phyloP scores from a whole-genome alignment of 176 grass and related monocot species.

The Hyparrhenia diplandra region DNA sequence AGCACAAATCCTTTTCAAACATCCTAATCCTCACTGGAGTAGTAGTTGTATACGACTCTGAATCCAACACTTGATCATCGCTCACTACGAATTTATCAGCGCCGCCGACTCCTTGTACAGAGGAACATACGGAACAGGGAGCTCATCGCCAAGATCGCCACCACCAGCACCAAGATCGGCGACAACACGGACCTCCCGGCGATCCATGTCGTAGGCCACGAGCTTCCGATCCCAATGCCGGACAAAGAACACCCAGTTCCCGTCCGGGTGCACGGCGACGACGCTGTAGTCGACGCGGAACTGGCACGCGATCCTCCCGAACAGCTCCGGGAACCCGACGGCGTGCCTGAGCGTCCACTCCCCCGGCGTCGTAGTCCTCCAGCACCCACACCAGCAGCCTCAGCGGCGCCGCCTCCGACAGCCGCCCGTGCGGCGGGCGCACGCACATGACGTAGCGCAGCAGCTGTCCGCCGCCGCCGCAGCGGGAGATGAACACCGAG shows the following conservation, averaged over 20 bases:
- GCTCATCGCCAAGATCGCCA: not conserved
- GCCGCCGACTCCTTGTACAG: not conserved
- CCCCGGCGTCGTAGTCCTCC: not conserved
- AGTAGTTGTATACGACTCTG: not conserved
- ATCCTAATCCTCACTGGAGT: too few relatives aligned
- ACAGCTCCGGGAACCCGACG: not conserved
- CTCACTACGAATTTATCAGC: not conserved
- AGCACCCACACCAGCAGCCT: not conserved
- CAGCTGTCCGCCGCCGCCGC: not conserved
- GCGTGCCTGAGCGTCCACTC: not conserved
- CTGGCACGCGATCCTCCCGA: constrained; percentile 1
- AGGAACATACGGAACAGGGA: constrained; percentile 3
- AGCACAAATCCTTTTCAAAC: not conserved
- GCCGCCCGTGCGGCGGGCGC: not conserved
- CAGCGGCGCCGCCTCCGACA: not conserved
- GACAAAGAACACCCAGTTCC: not conserved
- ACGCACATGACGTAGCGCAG: constrained; percentile 3
- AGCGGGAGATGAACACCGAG: not conserved
- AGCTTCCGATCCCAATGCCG: constrained; percentile 12
- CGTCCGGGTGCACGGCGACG: not conserved
- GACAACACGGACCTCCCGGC: not conserved
- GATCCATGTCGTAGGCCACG: not conserved
- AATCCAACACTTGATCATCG: not conserved
- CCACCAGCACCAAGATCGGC: not conserved
- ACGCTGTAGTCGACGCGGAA: not conserved